These are phyloP conservation scores for Pythium aristosporum DNA, from an alignment of 352 stramenopile genomes.

Conservation along the genomic window DNA sequence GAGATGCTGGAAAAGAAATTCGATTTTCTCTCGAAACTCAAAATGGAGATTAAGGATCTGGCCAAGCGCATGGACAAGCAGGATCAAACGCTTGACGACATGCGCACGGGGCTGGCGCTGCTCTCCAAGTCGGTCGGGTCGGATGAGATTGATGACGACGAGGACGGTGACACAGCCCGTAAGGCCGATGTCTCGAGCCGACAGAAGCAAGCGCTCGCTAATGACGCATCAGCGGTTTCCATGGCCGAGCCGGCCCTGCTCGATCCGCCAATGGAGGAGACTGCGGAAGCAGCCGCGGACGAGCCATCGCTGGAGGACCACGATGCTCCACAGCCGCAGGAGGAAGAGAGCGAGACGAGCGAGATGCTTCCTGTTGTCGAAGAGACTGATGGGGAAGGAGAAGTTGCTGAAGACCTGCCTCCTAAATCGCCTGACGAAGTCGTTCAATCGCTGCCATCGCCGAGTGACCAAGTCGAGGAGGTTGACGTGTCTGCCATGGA, in stretches of 20 bases:
- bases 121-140: constrained; percentile 62
- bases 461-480: not conserved
- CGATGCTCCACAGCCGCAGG: not conserved
- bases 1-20: constrained; percentile 74
- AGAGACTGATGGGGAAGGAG: not conserved
- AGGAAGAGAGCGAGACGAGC: not conserved
- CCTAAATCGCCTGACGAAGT: not conserved
- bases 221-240: constrained; percentile 1
- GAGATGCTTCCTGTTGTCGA: not conserved
- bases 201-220: not conserved
- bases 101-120: constrained; percentile 55
- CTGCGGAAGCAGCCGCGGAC: not conserved
- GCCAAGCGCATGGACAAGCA: constrained; percentile 52
- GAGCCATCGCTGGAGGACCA: not conserved
- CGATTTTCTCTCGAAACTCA: constrained; percentile 65
- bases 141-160: constrained; percentile 60
- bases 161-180: constrained; percentile 20
- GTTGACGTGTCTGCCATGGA: not conserved
- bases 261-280: constrained; percentile 2
- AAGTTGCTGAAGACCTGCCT: not conserved
- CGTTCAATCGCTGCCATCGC: not conserved
- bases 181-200: not conserved
- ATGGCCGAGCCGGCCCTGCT: constrained; percentile 2
- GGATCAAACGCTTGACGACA: constrained; percentile 59
- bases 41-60: constrained; percentile 76